Evolutionary conservation across 768 basidiomycete genomes (phyloP), one percentile per base, ranked within the genome.

Genomic region (Dioszegia aurantiaca): DNA sequence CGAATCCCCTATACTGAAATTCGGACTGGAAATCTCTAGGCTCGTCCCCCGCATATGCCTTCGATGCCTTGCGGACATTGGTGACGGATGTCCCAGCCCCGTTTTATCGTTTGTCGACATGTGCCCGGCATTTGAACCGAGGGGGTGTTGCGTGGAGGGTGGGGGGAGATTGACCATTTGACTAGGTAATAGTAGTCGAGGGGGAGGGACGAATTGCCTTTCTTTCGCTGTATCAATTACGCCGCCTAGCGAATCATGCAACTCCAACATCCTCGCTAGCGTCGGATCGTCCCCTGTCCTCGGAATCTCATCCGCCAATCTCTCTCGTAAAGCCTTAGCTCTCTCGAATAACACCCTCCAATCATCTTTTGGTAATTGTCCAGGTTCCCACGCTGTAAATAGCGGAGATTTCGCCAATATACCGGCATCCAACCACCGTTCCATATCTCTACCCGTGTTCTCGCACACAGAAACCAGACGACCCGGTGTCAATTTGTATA

Each of bases 171-270:
- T 52, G 2, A 69, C 59, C 53, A 73, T 69, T 45, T 73, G 69
- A 37, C 61, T 63, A 9, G 72, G 72, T 21, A 73, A 42, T 3
- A 73, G 44, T 21, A 73, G 42, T 52, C 72, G 56, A 11, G 69
- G 70, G 17, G 69, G 70, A 16, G 63, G 72, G 12, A 19, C 42
- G 65, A 61, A 67, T 16, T 24, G 19, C 3, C 46, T 4, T 6
- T 37, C 24, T 14, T 65, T 64, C 6, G 83, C 78, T 23, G 79
- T 79, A 48, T 82, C 81, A 17, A 93, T 69, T 11, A 85, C 75
- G 0, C 78, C 73, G 8, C 83, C 82, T 23, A 97, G 78, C 39
- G 80, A 79, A 71, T 95, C 93, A 63, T 89, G 88, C 24, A 92
- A 76, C 1, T 67, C 77, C 9, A 93, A 79, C 12, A 93, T 79